phyloP scores from a whole-genome alignment of 306 rosid genomes.

The Geum urbanum region DNA sequence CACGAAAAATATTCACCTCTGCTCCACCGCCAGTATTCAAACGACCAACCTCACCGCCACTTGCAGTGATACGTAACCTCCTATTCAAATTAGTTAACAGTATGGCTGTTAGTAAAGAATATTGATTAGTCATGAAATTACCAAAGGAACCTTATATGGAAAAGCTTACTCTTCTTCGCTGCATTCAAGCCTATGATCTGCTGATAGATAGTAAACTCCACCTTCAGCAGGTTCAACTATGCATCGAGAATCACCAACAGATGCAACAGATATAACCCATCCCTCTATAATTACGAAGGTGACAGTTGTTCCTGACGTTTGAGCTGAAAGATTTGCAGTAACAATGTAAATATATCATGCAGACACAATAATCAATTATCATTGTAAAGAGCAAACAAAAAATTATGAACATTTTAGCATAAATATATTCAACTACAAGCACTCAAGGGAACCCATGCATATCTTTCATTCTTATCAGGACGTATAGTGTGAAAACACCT shows the following conservation, averaged over 20 bases:
- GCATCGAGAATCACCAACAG: constrained; percentile 99
- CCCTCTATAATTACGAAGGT: constrained; percentile 97
- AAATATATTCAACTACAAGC: not conserved
- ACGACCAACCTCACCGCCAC: constrained; percentile 99
- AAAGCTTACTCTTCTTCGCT: constrained; percentile 94
- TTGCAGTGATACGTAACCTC: constrained; percentile 78
- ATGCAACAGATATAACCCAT: constrained; percentile 95
- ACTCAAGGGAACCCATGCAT: not conserved
- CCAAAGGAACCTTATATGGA: constrained; percentile 10
- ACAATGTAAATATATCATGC: constrained; percentile 17
- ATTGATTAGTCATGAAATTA: constrained; percentile 17
- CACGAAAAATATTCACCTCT: constrained; percentile 50
- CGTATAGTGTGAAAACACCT: constrained; percentile 2
- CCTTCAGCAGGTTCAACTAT: constrained; percentile 91
- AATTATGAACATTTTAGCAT: not conserved
- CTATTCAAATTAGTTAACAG: constrained; percentile 39
- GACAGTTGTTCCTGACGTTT: constrained; percentile 93
- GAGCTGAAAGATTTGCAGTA: constrained; percentile 44
- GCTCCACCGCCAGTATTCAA: constrained; percentile 99
- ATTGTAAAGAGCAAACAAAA: not conserved
- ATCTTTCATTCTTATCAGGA: not conserved
- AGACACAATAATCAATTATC: not conserved
- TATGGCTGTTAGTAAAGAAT: constrained; percentile 12
- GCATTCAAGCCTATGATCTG: constrained; percentile 92
- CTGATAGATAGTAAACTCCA: constrained; percentile 79